Evolutionary conservation across 345 rosid genomes (phyloP).

Genomic region (Sonneratia caseolaris): DNA sequence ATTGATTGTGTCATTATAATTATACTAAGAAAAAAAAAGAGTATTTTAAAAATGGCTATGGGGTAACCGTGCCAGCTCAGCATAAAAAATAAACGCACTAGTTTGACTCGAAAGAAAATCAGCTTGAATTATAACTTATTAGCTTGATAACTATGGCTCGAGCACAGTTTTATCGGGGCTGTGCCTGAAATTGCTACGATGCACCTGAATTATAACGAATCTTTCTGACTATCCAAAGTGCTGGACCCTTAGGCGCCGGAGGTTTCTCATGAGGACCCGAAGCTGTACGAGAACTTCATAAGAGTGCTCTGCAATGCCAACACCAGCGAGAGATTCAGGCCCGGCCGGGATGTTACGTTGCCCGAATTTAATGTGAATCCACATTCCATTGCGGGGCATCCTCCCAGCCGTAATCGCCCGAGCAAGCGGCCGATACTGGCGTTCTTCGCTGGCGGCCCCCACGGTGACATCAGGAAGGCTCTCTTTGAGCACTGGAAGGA

Average conservation of each 20-base stretch:
- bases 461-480: constrained; percentile 27
- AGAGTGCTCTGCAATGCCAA: constrained; percentile 47
- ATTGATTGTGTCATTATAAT: too few relatives aligned
- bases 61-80: too few relatives aligned
- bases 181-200: neutral
- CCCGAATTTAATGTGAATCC: constrained; percentile 30
- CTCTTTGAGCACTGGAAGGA: constrained; percentile 32
- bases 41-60: too few relatives aligned
- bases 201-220: neutral
- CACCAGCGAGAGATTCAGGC: constrained; percentile 38
- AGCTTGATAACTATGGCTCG: too few relatives aligned
- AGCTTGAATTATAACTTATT: too few relatives aligned
- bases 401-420: constrained; percentile 4
- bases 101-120: too few relatives aligned
- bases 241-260: constrained; percentile 30
- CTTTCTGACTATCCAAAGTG: neutral
- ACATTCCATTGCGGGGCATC: constrained; percentile 13
- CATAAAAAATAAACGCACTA: too few relatives aligned
- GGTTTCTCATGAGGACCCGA: constrained; percentile 16
- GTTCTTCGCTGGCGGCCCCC: constrained; percentile 41
- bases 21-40: too few relatives aligned
- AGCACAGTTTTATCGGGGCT: too few relatives aligned
- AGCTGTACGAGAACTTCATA: constrained; percentile 21
- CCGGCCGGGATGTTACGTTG: constrained; percentile 31
- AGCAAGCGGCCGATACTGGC: constrained; percentile 28